Conservation (phyloP, 208 protist species). For the Giardia duodenalis region DNA sequence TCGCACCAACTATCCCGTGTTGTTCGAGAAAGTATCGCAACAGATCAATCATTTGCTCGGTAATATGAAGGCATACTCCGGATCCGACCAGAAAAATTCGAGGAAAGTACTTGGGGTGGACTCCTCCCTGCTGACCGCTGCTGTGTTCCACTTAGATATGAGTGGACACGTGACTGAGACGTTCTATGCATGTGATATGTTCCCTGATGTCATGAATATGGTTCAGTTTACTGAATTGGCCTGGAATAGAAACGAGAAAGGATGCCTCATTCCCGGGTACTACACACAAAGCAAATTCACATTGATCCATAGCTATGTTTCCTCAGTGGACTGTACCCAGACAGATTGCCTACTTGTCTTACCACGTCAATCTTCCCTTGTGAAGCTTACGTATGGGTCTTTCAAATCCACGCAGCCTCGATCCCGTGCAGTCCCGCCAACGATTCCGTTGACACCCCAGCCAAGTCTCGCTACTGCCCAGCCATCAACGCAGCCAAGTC, state of each 20-base stretch:
- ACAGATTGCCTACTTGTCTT: conserved; percentile 3
- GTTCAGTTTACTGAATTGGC: background rate
- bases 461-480: background rate
- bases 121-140: background rate
- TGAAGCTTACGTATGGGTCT: background rate
- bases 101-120: background rate
- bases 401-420: background rate
- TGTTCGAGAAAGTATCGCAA: background rate
- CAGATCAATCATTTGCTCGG: background rate
- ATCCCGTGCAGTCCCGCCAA: background rate
- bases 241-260: background rate
- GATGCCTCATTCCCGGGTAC: background rate
- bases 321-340: background rate
- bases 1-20: background rate
- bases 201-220: background rate
- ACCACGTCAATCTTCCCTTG: background rate
- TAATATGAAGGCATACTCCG: background rate
- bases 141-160: background rate
- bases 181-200: background rate
- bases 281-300: background rate
- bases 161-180: background rate
- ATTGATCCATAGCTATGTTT: background rate
- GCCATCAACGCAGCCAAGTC: background rate
- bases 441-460: background rate
- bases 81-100: background rate